These are phyloP conservation scores for Tolypocladium sp. DNA, from an alignment of 2,329 filamentous ascomycete genomes.

Conservation along the genomic window DNA sequence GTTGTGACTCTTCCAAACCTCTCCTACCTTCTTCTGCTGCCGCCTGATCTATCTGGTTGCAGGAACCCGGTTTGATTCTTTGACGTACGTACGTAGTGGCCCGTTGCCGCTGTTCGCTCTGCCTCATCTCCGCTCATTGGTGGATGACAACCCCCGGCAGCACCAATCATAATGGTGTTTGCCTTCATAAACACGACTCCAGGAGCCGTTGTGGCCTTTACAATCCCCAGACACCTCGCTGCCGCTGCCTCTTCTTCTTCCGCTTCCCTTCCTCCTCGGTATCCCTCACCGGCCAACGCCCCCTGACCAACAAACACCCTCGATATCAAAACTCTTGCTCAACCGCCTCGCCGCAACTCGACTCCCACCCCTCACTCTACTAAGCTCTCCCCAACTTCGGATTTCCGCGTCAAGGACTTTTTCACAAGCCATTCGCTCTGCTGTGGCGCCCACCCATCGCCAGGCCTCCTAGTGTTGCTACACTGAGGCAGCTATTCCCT, in stretches of 20 bases:
- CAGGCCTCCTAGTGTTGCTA: neutral
- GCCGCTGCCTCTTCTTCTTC: constrained; percentile 3
- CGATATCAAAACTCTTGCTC: neutral
- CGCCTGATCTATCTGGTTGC: constrained; percentile 1
- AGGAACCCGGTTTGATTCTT: constrained; percentile 5
- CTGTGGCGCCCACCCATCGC: neutral
- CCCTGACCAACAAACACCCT: neutral
- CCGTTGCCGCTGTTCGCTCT: constrained; percentile 22
- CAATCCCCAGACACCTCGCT: constrained; percentile 18
- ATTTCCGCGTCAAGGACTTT: neutral
- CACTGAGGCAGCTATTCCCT: constrained; percentile 1
- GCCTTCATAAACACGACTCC: constrained; percentile 17
- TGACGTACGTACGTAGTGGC: constrained; percentile 12
- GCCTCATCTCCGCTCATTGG: constrained; percentile 26
- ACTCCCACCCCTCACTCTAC: neutral
- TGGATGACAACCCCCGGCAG: constrained; percentile 16
- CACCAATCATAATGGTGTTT: constrained; percentile 23
- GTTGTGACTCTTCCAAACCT: neutral
- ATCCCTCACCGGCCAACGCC: neutral
- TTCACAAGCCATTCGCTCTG: neutral
- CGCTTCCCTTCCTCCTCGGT: constrained; percentile 1
- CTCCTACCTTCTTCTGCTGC: constrained; percentile 2
- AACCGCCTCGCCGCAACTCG: neutral
- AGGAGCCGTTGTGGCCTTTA: constrained; percentile 13
- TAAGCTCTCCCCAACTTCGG: neutral